Evolutionary conservation across 331 rosid genomes (phyloP), one percentile per base, ranked within the genome.

Genomic region (Stylosanthes scabra): DNA sequence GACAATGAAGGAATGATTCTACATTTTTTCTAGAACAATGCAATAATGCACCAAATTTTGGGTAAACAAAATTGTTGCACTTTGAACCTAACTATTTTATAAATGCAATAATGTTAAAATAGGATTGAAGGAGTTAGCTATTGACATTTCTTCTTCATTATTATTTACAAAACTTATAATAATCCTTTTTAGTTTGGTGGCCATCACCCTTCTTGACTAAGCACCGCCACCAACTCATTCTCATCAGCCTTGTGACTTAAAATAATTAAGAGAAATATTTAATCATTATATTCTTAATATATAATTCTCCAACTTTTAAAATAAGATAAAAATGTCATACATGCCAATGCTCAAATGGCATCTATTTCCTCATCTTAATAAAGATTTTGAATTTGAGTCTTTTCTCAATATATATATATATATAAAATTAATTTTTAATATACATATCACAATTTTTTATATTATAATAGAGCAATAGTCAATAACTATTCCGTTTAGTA

Each of bases 161-260:
- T 16, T 14, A 69, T 20, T n/a, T n/a, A n/a, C n/a, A n/a, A 50
- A 64, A 41, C 70, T 60, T n/a, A n/a, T 46, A 57, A 71, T 67
- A 63, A 39, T 65, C 70, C 64, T 80, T 80, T n/a, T n/a, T n/a
- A n/a, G 31, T 87, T 75, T 83, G 92, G 69, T 77, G 75, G 87
- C 80, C 87, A 81, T 82, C 87, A 81, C 71, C 66, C 81, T 61
- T 59, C 64, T 55, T 75, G 82, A 74, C 83, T 72, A 77, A 62
- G 59, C 31, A 71, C 61, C 72, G 31, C 65, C 15, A 83, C 87
- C 89, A 56, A 74, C 80, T 74, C 29, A 71, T 59, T 58, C 68
- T 11, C 0, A 60, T 85, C 55, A 11, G 7, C n/a, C 69, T 63
- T 45, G 6, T 46, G 47, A 58, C 59, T 51, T n/a, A n/a, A n/a